A percentile compares a stretch with the other conserved stretches of the same genome.
phyloP scores from a whole-genome alignment of 208 protist genomes.

The Crithidia thermophila region DNA sequence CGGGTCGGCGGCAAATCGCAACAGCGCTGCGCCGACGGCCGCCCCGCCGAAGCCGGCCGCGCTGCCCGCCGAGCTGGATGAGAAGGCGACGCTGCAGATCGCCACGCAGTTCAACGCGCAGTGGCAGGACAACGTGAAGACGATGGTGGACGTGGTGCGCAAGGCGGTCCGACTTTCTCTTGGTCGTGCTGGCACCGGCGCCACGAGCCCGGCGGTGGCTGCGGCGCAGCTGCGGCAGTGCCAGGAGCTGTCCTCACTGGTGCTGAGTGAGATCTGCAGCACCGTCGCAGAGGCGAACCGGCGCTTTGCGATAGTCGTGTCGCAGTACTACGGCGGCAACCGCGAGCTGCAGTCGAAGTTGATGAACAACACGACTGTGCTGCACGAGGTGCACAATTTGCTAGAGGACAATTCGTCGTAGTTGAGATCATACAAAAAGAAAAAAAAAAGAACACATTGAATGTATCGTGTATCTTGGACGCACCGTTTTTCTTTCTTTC shows the following conservation, averaged over 20 bases:
- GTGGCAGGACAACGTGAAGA: slow-evolving; percentile 36
- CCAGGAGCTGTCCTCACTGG: slow-evolving; percentile 30
- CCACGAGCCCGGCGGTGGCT: not conserved
- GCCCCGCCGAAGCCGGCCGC: not conserved
- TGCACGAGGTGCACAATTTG: slow-evolving; percentile 48
- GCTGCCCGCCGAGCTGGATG: slow-evolving; percentile 32
- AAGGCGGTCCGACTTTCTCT: slow-evolving; percentile 24
- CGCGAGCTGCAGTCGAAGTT: slow-evolving; percentile 56
- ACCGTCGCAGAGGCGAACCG: slow-evolving; percentile 50
- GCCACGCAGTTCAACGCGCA: slow-evolving; percentile 42
- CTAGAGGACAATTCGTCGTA: slow-evolving; percentile 16
- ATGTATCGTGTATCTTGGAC: not conserved
- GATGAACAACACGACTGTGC: slow-evolving; percentile 55
- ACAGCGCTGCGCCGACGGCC: not conserved
- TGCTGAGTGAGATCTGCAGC: slow-evolving; percentile 29
- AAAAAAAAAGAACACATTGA: not conserved
- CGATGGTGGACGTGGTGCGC: slow-evolving; percentile 21
- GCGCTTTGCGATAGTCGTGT: slow-evolving; percentile 38
- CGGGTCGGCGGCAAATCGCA: not conserved
- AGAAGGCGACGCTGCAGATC: slow-evolving; percentile 26
- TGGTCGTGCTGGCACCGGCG: slow-evolving; percentile 4
- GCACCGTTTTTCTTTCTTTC: not conserved
- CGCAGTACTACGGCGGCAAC: slow-evolving; percentile 44
- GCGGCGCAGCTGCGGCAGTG: slow-evolving; percentile 20
- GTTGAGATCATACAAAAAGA: not conserved